Evolutionary conservation across 2,329 filamentous ascomycete genomes (phyloP).

Genomic region (Podosphaera xanthii): DNA sequence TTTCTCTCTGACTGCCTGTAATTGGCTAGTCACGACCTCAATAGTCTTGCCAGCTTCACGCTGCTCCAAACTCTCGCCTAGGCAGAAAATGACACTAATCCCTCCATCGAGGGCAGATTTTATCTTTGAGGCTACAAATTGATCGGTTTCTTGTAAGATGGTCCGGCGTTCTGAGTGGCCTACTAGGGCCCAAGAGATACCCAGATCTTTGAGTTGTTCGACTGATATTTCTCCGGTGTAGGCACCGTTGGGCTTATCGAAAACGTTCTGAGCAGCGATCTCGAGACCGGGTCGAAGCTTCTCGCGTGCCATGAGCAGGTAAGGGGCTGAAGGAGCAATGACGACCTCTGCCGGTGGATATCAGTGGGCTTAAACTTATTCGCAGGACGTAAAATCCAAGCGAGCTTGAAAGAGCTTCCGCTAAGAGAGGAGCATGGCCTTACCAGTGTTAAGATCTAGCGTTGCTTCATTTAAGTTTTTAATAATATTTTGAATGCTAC

Average conservation of each 20-base stretch:
- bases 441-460: conserved; percentile 54
- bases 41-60: conserved; percentile 71
- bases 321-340: conserved; percentile 73
- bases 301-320: conserved; percentile 71
- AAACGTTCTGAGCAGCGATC: conserved; percentile 91
- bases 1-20: conserved; percentile 59
- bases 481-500: conserved; percentile 80
- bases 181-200: conserved; percentile 73
- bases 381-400: neutral
- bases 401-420: neutral
- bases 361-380: conserved; percentile 2
- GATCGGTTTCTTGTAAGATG: conserved; percentile 67
- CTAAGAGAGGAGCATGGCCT: conserved; percentile 15
- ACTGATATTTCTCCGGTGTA: conserved; percentile 95
- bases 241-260: conserved; percentile 86
- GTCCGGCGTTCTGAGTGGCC: conserved; percentile 91
- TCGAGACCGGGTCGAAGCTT: conserved; percentile 53
- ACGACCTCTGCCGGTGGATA: conserved; percentile 51
- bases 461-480: conserved; percentile 68
- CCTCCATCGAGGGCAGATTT: conserved; percentile 78
- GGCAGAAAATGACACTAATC: conserved; percentile 85
- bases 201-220: conserved; percentile 69
- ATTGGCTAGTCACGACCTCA: conserved; percentile 63
- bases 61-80: conserved; percentile 85
- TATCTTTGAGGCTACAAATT: conserved; percentile 77